Conservation (phyloP, 257 asterid genomes). For the Plantago ovata region DNA sequence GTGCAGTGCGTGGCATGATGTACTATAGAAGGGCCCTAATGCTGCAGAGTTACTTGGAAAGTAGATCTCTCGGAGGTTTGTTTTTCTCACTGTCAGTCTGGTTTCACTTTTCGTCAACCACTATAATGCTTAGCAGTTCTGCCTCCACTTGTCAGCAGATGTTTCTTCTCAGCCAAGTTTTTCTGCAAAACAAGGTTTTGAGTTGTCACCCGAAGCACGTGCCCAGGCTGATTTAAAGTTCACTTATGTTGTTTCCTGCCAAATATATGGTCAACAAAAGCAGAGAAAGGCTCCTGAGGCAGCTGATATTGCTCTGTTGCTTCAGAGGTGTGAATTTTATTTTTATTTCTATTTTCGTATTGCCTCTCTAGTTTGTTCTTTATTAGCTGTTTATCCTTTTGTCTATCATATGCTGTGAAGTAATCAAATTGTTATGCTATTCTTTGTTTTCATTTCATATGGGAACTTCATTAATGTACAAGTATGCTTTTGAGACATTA, state of each 20-base stretch:
- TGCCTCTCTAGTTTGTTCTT: background rate
- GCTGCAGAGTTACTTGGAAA: conserved; percentile 91
- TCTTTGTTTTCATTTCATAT: too few species aligned
- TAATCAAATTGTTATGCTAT: too few species aligned
- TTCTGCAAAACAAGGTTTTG: conserved; percentile 62
- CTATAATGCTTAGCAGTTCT: conserved; percentile 22
- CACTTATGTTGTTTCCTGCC: conserved; percentile 94
- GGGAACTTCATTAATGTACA: too few species aligned
- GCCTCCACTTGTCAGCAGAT: conserved; percentile 43
- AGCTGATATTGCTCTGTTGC: conserved; percentile 80
- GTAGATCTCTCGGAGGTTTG: conserved; percentile 75
- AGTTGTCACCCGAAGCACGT: conserved; percentile 84
- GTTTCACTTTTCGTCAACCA: conserved; percentile 9
- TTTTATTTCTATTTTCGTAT: background rate
- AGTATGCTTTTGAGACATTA: too few species aligned
- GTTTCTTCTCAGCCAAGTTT: conserved; percentile 46
- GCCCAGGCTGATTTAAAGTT: conserved; percentile 97
- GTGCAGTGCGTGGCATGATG: conserved; percentile 98
- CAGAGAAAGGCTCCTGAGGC: conserved; percentile 95
- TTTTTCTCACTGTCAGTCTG: conserved; percentile 12
- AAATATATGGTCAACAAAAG: conserved; percentile 98
- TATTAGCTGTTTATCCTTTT: too few species aligned
- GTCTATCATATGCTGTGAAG: too few species aligned
- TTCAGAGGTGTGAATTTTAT: conserved; percentile 68
- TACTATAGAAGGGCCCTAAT: conserved; percentile 95